Evolutionary conservation across 1,284 basidiomycete genomes (phyloP).

Genomic region (Inonotus hispidus): DNA sequence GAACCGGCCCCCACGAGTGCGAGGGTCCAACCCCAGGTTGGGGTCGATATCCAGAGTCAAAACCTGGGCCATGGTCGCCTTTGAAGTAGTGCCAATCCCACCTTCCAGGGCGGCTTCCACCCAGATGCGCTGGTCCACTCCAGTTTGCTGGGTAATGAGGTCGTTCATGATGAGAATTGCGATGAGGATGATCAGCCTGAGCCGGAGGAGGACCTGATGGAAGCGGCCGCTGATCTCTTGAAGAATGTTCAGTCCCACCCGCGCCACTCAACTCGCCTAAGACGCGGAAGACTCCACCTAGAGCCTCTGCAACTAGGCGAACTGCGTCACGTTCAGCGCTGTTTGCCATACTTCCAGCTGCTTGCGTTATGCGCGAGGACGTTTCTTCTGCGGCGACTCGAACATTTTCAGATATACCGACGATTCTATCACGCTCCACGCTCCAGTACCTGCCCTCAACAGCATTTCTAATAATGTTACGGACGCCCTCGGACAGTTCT

Average conservation of each 20-base stretch:
- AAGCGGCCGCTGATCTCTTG: not conserved
- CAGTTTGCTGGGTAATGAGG: conserved; percentile 4
- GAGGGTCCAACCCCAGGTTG: not conserved
- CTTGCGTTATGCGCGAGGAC: conserved; percentile 24
- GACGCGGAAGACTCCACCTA: conserved; percentile 51
- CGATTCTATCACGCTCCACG: conserved; percentile 50
- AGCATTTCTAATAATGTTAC: conserved; percentile 55
- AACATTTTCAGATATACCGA: conserved; percentile 46
- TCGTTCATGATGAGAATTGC: not conserved
- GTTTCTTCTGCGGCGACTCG: conserved; percentile 40
- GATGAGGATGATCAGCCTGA: conserved; percentile 15
- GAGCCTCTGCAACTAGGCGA: conserved; percentile 55
- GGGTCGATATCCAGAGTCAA: not conserved
- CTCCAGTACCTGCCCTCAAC: conserved; percentile 63
- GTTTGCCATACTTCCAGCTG: conserved; percentile 39
- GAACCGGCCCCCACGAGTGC: not conserved
- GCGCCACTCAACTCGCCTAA: conserved; percentile 36
- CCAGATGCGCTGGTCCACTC: not conserved
- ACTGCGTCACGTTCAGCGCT: conserved; percentile 57
- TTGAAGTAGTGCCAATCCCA: not conserved
- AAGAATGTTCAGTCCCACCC: not conserved
- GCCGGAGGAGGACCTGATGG: conserved; percentile 21
- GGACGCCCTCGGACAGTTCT: conserved; percentile 60
- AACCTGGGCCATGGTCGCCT: not conserved
- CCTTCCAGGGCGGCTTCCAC: not conserved